A percentile compares a stretch with the other conserved stretches of the same genome.
Evolutionary conservation across 495 filamentous ascomycete genomes (phyloP).

Genomic region (Annulohypoxylon stygium): DNA sequence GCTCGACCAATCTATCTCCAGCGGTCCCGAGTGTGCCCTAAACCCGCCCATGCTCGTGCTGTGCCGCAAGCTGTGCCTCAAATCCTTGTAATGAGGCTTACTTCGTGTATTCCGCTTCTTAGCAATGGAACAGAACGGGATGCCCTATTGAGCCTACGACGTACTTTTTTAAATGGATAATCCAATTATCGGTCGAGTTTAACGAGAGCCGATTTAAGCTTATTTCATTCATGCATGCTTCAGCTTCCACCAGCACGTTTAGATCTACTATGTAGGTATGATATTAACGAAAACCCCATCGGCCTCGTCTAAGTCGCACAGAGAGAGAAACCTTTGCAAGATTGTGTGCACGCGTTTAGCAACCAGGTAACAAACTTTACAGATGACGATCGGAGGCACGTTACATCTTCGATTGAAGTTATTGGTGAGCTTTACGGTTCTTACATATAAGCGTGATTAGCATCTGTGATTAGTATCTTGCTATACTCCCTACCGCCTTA

Average conservation of each 20-base stretch:
- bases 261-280: background rate
- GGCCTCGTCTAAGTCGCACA: background rate
- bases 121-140: background rate
- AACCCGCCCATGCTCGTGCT: slow-evolving; percentile 13
- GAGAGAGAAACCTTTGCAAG: background rate
- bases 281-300: background rate
- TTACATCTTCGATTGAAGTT: background rate
- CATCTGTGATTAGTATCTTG: background rate
- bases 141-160: background rate
- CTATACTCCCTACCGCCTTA: background rate
- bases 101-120: background rate
- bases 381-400: slow-evolving; percentile 7
- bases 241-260: background rate
- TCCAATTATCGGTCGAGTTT: background rate
- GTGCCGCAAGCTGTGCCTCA: slow-evolving; percentile 28
- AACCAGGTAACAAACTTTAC: background rate
- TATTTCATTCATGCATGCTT: slow-evolving; percentile 11
- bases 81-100: slow-evolving; percentile 12
- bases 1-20: background rate
- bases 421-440: background rate
- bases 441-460: background rate
- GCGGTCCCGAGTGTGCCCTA: too few species aligned
- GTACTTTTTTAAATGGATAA: background rate
- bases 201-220: slow-evolving; percentile 16
- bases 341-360: background rate